Conservation (phyloP, 1,284 basidiomycete genomes). For the Fistulinella cinereoalba region DNA sequence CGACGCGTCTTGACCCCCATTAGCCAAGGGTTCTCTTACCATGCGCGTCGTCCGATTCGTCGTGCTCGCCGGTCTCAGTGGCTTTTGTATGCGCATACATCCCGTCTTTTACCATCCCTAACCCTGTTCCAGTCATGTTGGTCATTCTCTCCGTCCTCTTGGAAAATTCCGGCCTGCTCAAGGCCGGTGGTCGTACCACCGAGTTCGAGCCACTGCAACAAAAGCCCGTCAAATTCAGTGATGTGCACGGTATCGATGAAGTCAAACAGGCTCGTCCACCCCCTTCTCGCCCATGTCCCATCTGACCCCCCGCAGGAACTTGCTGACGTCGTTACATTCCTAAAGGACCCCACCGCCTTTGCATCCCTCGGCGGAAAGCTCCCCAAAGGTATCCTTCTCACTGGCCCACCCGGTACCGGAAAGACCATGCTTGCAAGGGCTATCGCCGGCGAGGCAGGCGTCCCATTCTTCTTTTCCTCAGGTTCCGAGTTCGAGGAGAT, state of each 20-base stretch:
- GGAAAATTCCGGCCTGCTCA: slow-evolving; percentile 90
- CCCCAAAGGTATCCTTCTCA: slow-evolving; percentile 89
- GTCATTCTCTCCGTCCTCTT: slow-evolving; percentile 85
- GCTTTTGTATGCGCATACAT: slow-evolving; percentile 47
- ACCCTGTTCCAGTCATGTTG: slow-evolving; percentile 58
- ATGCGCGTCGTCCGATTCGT: slow-evolving; percentile 63
- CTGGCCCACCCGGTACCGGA: slow-evolving; percentile 89
- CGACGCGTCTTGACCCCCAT: neutral
- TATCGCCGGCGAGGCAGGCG: slow-evolving; percentile 95
- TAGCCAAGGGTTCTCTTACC: slow-evolving; percentile 67
- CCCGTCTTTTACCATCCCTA: neutral
- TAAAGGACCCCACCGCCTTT: slow-evolving; percentile 88
- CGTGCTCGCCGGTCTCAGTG: slow-evolving; percentile 44
- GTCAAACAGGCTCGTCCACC: slow-evolving; percentile 67
- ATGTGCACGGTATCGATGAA: slow-evolving; percentile 94
- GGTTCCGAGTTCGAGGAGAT: slow-evolving; percentile 98
- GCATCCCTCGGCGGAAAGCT: slow-evolving; percentile 86
- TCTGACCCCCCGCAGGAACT: slow-evolving; percentile 59
- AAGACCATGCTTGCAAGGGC: slow-evolving; percentile 96
- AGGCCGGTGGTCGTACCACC: slow-evolving; percentile 73
- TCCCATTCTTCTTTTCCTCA: slow-evolving; percentile 87
- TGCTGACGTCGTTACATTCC: slow-evolving; percentile 89
- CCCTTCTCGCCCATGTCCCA: neutral
- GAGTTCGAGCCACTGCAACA: slow-evolving; percentile 77
- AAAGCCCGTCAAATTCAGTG: slow-evolving; percentile 83